A percentile compares a stretch with the other conserved stretches of the same genome.
Evolutionary conservation across 371 early-diverging fungal species (phyloP).

Genomic region (Dinochytrium kinnereticum): DNA sequence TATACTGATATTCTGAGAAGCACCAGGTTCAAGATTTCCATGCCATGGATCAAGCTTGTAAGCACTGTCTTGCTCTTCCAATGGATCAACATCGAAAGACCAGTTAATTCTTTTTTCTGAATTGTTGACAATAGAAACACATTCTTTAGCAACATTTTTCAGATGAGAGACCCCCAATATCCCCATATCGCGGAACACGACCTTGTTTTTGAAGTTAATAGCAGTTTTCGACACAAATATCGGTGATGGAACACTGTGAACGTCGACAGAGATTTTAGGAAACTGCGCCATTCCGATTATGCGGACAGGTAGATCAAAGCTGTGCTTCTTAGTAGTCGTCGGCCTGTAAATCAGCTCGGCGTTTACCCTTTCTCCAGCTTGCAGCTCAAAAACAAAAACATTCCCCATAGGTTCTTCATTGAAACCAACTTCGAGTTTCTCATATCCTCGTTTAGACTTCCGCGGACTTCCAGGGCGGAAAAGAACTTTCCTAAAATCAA

Average conservation of each 20-base stretch:
- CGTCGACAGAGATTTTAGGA: constrained; percentile 22
- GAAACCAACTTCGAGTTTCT: neutral
- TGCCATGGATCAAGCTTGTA: constrained; percentile 50
- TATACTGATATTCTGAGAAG: constrained; percentile 34
- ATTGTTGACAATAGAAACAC: constrained; percentile 37
- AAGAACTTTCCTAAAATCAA: neutral
- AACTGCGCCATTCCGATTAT: constrained; percentile 29
- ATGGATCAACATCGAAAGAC: constrained; percentile 43
- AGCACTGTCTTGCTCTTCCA: constrained; percentile 38
- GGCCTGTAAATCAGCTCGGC: constrained; percentile 40
- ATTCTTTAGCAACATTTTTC: constrained; percentile 42
- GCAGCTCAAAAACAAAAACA: constrained; percentile 40
- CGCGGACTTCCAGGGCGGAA: neutral
- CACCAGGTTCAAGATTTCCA: constrained; percentile 34
- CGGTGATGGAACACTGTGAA: constrained; percentile 44
- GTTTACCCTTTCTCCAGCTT: constrained; percentile 30
- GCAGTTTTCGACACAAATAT: constrained; percentile 33
- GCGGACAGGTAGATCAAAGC: constrained; percentile 31
- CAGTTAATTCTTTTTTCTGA: constrained; percentile 35
- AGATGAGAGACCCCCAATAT: constrained; percentile 40
- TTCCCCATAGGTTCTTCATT: constrained; percentile 14
- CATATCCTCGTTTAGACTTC: neutral
- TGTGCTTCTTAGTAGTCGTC: neutral
- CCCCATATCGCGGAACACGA: constrained; percentile 40
- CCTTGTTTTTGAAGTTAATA: constrained; percentile 51